Evolutionary conservation across 306 rosid species (phyloP).

Genomic region (Quercus dentata): DNA sequence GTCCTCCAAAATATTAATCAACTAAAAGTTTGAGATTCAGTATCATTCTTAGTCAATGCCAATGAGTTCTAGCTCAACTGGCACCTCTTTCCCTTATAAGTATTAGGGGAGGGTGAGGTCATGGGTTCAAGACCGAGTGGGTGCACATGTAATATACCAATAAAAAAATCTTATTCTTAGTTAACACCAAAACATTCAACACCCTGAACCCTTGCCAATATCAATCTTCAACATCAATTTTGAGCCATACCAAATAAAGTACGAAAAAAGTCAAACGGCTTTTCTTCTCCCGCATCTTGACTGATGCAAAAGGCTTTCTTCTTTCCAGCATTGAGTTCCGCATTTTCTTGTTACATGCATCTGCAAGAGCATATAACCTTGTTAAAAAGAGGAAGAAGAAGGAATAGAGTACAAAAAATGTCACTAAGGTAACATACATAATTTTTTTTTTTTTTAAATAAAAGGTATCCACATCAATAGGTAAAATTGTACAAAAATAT

Average conservation of each 20-base stretch:
- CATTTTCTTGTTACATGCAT: constrained; percentile 39
- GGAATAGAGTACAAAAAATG: constrained; percentile 4
- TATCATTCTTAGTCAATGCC: constrained; percentile 4
- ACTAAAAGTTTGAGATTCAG: not conserved
- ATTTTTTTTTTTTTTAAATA: not conserved
- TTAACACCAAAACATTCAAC: constrained; percentile 4
- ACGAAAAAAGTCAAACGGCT: constrained; percentile 82
- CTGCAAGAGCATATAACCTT: constrained; percentile 52
- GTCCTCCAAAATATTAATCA: not conserved
- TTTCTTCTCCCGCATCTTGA: constrained; percentile 64
- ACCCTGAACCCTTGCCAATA: not conserved
- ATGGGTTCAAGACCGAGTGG: no score
- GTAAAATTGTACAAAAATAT: not conserved
- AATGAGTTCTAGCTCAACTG: no score
- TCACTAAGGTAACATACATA: not conserved
- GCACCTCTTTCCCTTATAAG: no score
- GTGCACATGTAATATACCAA: no score
- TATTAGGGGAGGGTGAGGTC: no score
- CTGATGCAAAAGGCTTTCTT: constrained; percentile 71
- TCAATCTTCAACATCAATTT: not conserved
- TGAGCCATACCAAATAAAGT: constrained; percentile 62
- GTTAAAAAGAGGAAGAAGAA: constrained; percentile 28
- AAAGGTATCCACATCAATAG: not conserved
- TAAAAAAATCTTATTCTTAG: not conserved
- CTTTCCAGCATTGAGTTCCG: constrained; percentile 28